These are phyloP conservation scores for Pichia cabralensis DNA, from an alignment of 805 yeast species.

Conservation along the genomic window DNA sequence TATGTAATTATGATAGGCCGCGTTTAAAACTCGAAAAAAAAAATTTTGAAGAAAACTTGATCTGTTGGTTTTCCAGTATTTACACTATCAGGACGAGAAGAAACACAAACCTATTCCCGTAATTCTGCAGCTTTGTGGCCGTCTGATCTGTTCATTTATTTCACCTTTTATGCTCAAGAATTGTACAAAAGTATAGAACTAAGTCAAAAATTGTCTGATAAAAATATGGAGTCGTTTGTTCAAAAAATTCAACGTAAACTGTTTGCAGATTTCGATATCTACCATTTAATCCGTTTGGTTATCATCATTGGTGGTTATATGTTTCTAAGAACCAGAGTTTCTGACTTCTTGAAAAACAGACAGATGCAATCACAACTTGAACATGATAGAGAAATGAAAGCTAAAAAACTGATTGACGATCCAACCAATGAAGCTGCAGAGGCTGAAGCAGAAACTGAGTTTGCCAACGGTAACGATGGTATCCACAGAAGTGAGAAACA, in stretches of 20 bases:
- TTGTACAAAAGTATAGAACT: no score
- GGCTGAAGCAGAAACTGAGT: slow-evolving; percentile 19
- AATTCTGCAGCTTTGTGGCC: no score
- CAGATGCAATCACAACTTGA: slow-evolving; percentile 40
- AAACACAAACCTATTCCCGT: no score
- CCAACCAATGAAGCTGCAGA: slow-evolving; percentile 24
- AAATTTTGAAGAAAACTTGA: no score
- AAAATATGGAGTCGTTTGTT: slow-evolving; percentile 1
- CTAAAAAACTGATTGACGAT: slow-evolving; percentile 23
- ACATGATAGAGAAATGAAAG: slow-evolving; percentile 35
- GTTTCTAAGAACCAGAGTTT: slow-evolving; percentile 45
- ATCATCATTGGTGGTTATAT: slow-evolving; percentile 55
- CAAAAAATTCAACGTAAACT: slow-evolving; percentile 7
- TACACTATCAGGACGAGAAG: no score
- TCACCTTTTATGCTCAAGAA: no score
- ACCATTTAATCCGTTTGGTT: slow-evolving; percentile 37
- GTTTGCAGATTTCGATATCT: slow-evolving; percentile 33
- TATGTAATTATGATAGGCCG: no score
- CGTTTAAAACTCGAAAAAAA: no score
- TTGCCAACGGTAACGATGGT: slow-evolving; percentile 1
- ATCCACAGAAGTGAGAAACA: slow-evolving; percentile 28
- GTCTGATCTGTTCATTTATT: no score
- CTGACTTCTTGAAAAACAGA: slow-evolving; percentile 46
- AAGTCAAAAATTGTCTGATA: no score
- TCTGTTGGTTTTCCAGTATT: no score